Percentiles rank a stretch among this genome's conserved stretches.
Evolutionary conservation across 768 basidiomycete genomes (phyloP).

Genomic region (Boletus fagicola): DNA sequence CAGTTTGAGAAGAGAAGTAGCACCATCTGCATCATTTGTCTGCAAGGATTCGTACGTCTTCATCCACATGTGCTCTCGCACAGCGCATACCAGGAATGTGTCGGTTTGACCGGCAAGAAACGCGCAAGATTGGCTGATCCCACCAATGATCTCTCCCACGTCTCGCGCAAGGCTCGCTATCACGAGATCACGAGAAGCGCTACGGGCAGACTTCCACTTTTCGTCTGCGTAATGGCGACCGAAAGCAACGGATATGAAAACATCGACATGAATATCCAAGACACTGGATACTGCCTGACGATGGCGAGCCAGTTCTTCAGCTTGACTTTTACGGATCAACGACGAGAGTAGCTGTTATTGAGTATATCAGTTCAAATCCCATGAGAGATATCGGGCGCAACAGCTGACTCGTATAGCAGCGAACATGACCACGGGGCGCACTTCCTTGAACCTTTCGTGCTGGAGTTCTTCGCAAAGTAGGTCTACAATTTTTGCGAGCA

Average conservation of each 20-base stretch:
- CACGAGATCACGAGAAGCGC: conserved; percentile 42
- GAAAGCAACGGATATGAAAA: conserved; percentile 48
- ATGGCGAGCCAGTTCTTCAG: conserved; percentile 25
- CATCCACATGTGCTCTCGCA: conserved; percentile 67
- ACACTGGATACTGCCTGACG: conserved; percentile 35
- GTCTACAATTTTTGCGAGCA: conserved; percentile 69
- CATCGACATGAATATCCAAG: conserved; percentile 51
- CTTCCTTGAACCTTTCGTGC: conserved; percentile 63
- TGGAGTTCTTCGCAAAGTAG: conserved; percentile 82
- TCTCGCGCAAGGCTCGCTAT: conserved; percentile 34
- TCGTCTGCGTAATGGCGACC: conserved; percentile 37
- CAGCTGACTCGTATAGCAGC: conserved; percentile 61
- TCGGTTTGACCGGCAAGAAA: conserved; percentile 32
- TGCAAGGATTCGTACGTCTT: conserved; percentile 59
- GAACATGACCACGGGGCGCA: conserved; percentile 59
- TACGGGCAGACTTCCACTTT: conserved; percentile 44
- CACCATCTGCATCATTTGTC: conserved; percentile 55
- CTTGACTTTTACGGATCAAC: conserved; percentile 34
- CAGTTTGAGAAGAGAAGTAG: conserved; percentile 56
- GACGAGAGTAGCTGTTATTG: conserved; percentile 33
- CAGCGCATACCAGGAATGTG: conserved; percentile 35
- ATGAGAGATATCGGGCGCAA: conserved; percentile 1
- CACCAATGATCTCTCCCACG: conserved; percentile 30
- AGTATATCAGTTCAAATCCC: conserved; percentile 10
- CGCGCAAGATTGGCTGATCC: conserved; percentile 34